These are phyloP conservation scores for Schizosaccharomyces lindneri DNA, from an alignment of 805 yeast species.

Conservation along the genomic window DNA sequence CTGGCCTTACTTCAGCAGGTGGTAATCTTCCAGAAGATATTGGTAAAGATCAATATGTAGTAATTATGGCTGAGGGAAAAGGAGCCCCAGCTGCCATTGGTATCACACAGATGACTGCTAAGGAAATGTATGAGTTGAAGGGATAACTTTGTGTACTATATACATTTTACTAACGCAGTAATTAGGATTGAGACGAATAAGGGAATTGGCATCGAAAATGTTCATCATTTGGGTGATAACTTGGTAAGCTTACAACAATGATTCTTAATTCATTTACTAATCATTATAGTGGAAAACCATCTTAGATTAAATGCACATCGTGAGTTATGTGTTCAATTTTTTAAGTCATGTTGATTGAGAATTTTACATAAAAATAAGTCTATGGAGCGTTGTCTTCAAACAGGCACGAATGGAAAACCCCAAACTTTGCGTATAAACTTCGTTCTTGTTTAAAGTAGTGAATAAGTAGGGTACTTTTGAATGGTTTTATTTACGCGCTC, in stretches of 20 bases:
- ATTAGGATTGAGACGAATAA: constrained; percentile 27
- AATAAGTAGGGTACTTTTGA: not conserved
- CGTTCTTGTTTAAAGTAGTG: not conserved
- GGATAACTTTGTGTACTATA: not conserved
- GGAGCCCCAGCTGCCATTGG: constrained; percentile 80
- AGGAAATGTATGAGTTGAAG: not conserved
- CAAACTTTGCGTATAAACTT: too few relatives aligned
- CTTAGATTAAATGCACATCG: not conserved
- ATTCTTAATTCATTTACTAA: not conserved
- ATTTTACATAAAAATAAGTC: too few relatives aligned
- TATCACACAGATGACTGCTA: constrained; percentile 20
- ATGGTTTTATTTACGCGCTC: not conserved
- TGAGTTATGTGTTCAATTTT: too few relatives aligned
- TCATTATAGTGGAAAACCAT: not conserved
- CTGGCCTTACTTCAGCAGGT: constrained; percentile 11
- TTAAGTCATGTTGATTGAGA: too few relatives aligned
- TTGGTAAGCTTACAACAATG: not conserved
- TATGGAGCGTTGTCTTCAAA: too few relatives aligned
- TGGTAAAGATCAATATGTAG: constrained; percentile 45
- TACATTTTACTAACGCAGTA: not conserved
- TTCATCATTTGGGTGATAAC: constrained; percentile 58
- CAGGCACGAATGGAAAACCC: not conserved
- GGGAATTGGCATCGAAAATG: constrained; percentile 69
- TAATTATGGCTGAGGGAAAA: constrained; percentile 79
- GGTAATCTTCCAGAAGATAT: constrained; percentile 21